Conservation (phyloP, 306 rosid species). For the Cucurbita maxima region DNA sequence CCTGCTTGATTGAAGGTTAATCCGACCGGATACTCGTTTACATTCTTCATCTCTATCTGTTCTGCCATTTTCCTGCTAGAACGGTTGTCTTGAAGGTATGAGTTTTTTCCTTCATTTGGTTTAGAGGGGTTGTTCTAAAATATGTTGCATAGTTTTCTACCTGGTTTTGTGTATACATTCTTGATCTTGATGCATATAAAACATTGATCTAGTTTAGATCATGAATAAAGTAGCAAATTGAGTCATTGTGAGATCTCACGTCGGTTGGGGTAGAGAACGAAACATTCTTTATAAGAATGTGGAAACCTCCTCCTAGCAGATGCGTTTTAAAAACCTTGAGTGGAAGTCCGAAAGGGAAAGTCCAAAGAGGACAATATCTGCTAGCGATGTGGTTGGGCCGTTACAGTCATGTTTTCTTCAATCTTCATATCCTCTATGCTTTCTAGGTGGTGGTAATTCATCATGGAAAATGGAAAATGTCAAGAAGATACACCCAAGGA, state of each 20-base stretch:
- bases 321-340: no score
- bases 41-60: not conserved
- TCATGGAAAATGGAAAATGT: constrained; percentile 4
- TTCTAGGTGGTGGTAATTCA: not conserved
- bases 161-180: not conserved
- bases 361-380: no score
- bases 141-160: not conserved
- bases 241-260: not conserved
- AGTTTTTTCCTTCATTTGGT: not conserved
- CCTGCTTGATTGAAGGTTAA: not conserved
- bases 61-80: not conserved
- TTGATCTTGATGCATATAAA: not conserved
- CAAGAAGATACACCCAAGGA: constrained; percentile 10
- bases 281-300: no score
- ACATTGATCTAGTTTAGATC: not conserved
- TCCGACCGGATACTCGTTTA: not conserved
- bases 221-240: not conserved
- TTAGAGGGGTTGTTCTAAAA: not conserved
- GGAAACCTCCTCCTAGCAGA: no score
- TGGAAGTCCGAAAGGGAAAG: no score
- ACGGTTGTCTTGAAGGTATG: constrained; percentile 1
- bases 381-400: no score
- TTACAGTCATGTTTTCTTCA: not conserved
- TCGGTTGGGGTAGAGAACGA: no score
- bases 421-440: not conserved